Base-by-base conservation (phyloP, 2,329 filamentous ascomycete species). In the Sclerotinia sclerotiorum region DNA sequence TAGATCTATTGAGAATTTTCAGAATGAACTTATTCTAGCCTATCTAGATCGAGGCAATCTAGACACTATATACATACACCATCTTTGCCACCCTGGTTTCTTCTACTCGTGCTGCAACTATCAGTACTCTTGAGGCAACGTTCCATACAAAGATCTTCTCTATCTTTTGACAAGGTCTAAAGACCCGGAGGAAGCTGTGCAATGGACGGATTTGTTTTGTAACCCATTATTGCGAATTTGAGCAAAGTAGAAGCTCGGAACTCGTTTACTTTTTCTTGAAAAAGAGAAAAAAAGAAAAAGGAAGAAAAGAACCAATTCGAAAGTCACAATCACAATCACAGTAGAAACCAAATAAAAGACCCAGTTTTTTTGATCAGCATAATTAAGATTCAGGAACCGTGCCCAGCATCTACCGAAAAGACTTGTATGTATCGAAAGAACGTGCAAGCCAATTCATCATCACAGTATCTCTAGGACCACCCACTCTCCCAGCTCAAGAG, bases 321-420 rank as follows among this genome's bases (percentile, higher is more conserved):
- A 60, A 42, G 29, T 32, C 24, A 55, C 39, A 44, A 42, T n/a
- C 51, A 32, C 39, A 24, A 24, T 60, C 44, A 60, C 4, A 39
- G 17, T 19, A n/a, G n/a, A 44, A 51, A 35, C 3, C 29, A 61
- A 52, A 11, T 29, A 32, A 51, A 10, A n/a, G 17, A 4, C 2
- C 1, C n/a, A 35, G 7, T 11, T 39, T 67, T 67, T 67, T 61
- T 67, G 55, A 67, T 67, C 65, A 67, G 65, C 55, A 61, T 67
- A 67, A 67, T 67, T 67, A 67, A 8, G 24, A 29, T 67, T 67
- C 32, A 27, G 44, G 21, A 15, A 61, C 44, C 32, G n/a, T 61
- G 32, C 54, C 44, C 44, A 67, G 55, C 65, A 67, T 67, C 65
- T 52, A 27, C 24, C 49, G 42, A 56, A 56, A 56, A n/a, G 62